Conservation (phyloP, 495 filamentous ascomycete genomes). For the Aspergillus kassunensis region DNA sequence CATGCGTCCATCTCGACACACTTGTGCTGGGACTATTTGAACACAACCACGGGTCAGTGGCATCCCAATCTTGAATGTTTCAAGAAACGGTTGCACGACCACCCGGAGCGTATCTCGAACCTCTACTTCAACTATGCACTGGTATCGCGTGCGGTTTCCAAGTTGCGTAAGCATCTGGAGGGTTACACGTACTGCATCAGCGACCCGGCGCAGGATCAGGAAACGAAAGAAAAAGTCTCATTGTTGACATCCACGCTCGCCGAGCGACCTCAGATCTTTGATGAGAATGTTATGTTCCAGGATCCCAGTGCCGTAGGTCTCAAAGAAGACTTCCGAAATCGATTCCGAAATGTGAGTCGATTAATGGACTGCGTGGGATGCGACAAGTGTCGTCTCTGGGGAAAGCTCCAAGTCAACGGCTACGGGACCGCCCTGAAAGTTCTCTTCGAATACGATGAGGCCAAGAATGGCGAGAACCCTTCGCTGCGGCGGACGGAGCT, state of each 20-base stretch:
- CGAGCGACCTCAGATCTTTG: constrained; percentile 73
- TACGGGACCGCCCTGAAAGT: constrained; percentile 95
- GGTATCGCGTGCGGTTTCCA: constrained; percentile 81
- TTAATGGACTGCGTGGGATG: constrained; percentile 99
- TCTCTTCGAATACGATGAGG: constrained; percentile 89
- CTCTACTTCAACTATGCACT: constrained; percentile 99
- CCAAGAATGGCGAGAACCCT: constrained; percentile 68
- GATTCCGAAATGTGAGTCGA: constrained; percentile 92
- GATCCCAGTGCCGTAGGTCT: constrained; percentile 61
- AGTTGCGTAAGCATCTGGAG: constrained; percentile 79
- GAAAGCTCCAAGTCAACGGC: constrained; percentile 92
- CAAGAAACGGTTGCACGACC: constrained; percentile 71
- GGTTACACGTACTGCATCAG: constrained; percentile 90
- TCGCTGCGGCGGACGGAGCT: constrained; percentile 82
- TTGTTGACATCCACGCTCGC: constrained; percentile 64
- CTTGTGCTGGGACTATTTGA: constrained; percentile 93
- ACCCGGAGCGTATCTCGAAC: constrained; percentile 91
- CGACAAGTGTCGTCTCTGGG: constrained; percentile 98
- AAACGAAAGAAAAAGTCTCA: constrained; percentile 75
- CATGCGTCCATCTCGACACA: constrained; percentile 95
- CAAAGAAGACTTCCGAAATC: constrained; percentile 96
- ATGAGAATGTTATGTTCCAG: constrained; percentile 90
- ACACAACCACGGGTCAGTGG: constrained; percentile 93
- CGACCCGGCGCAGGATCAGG: constrained; percentile 70
- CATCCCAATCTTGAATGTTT: constrained; percentile 90